Percentiles rank a stretch among this genome's conserved stretches.
Conservation (phyloP, 371 early-diverging fungal species). For the Apophysomyces sp. region DNA sequence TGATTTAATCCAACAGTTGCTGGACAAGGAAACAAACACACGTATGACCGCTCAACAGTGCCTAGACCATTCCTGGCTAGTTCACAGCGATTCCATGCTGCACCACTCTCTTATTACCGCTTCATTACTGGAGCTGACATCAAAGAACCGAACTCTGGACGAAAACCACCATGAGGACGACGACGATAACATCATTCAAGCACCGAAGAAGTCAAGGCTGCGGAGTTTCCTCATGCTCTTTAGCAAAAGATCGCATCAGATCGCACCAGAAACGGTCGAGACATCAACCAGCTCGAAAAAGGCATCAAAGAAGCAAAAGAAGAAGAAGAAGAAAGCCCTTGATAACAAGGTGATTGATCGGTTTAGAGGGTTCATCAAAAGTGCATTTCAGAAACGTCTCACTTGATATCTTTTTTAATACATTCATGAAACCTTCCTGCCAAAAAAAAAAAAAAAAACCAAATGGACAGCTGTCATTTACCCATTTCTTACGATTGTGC, state of each 20-base stretch:
- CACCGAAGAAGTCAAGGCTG: background rate
- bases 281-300: background rate
- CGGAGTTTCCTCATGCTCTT: background rate
- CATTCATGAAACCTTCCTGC: too few species aligned
- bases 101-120: background rate
- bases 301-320: background rate
- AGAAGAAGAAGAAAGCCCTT: constrained; percentile 12
- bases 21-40: constrained; percentile 55
- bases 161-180: background rate
- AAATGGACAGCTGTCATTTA: too few species aligned
- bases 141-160: background rate
- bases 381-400: constrained; percentile 21
- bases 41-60: constrained; percentile 78
- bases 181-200: background rate
- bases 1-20: constrained; percentile 55
- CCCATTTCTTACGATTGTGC: too few species aligned
- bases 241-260: constrained; percentile 1
- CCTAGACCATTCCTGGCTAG: constrained; percentile 77
- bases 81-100: background rate
- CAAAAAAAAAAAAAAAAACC: too few species aligned
- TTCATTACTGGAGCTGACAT: background rate
- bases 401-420: constrained; percentile 2
- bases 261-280: background rate
- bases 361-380: constrained; percentile 16
- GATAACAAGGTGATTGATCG: constrained; percentile 13